Base-by-base conservation (phyloP, 2,329 filamentous ascomycete genomes). In the Xylariomycetidae sp. region DNA sequence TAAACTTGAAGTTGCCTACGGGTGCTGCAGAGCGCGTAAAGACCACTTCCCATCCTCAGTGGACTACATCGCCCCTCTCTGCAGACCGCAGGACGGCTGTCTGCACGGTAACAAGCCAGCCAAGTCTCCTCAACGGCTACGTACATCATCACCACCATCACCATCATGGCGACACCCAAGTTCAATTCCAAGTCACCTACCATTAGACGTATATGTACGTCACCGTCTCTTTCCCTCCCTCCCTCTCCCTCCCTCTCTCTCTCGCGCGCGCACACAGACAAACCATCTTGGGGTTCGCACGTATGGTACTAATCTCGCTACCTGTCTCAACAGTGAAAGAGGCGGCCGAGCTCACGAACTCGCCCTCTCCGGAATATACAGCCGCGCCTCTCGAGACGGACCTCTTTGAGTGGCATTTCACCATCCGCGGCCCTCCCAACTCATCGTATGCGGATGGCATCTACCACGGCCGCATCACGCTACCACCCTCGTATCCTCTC, bases 361-460 rank as follows among this genome's bases (percentile, higher is more conserved):
- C 84, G 23, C 88, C 90, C 4, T 92, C 87, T 3, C 70, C 85
- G 34, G 88, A 95, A 66, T 94, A 90, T 63, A 78, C 83, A 48
- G 92, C 90, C 25, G 72, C 81, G 4, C 92, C 92, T 0, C 77
- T 90, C 42, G 90, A 97, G 56, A 72, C 78, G 19, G 88, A 97
- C 62, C 80, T 98, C 34, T 95, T 95, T 64, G 89, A 97, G 64
- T 98, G 92, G 92, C 92, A 98, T 68, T 98, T 97, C 65, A 98
- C 92, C 0, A 72, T 98, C n/a, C 80, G 83, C 32, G 92, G 92
- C 0, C 89, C 90, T 0, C 90, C 90, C 0, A 70, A 77, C 19
- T 89, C 88, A 0, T 77, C 82, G 23, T 96, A 89, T 64, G 77
- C 79, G 27, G 67, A 72, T 19, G 92, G 92, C 30, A 77, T 96